These are phyloP conservation scores for Saccharomycopsis sp. DNA, from an alignment of 805 yeast species.

Conservation along the genomic window DNA sequence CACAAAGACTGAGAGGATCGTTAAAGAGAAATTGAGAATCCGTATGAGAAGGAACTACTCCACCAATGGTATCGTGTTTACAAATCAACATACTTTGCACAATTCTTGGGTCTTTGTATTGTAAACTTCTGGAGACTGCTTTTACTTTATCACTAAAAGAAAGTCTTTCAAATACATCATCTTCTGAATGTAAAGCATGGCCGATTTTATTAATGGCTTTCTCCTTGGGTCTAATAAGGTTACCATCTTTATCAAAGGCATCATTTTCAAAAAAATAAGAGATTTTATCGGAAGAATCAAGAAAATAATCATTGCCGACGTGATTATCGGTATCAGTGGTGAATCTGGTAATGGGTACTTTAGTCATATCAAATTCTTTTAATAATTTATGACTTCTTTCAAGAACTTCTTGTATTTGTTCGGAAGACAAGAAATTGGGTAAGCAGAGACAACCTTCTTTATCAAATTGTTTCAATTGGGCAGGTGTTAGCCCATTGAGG, in stretches of 20 bases:
- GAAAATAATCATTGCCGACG: constrained; percentile 64
- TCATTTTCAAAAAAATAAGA: constrained; percentile 62
- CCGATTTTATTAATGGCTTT: constrained; percentile 68
- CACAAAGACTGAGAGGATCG: constrained; percentile 59
- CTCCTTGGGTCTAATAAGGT: constrained; percentile 41
- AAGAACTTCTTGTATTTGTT: constrained; percentile 32
- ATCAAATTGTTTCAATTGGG: constrained; percentile 39
- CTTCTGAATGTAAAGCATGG: constrained; percentile 58
- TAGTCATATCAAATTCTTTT: constrained; percentile 36
- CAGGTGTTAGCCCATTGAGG: constrained; percentile 2
- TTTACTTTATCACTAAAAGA: constrained; percentile 43
- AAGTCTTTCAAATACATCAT: constrained; percentile 35
- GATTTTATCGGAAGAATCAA: constrained; percentile 59
- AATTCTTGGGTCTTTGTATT: constrained; percentile 55
- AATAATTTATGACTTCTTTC: constrained; percentile 36
- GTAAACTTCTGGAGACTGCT: constrained; percentile 41
- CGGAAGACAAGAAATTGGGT: constrained; percentile 38
- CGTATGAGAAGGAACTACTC: constrained; percentile 68
- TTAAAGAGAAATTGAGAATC: constrained; percentile 69
- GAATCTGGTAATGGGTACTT: constrained; percentile 64
- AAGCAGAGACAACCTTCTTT: constrained; percentile 54
- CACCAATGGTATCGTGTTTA: constrained; percentile 67
- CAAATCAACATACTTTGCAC: constrained; percentile 72
- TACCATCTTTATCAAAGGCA: constrained; percentile 42
- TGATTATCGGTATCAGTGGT: constrained; percentile 51